Evolutionary conservation across 1,284 basidiomycete genomes (phyloP), one percentile per base, ranked within the genome.

Genomic region (Exsudoporus floridanus): DNA sequence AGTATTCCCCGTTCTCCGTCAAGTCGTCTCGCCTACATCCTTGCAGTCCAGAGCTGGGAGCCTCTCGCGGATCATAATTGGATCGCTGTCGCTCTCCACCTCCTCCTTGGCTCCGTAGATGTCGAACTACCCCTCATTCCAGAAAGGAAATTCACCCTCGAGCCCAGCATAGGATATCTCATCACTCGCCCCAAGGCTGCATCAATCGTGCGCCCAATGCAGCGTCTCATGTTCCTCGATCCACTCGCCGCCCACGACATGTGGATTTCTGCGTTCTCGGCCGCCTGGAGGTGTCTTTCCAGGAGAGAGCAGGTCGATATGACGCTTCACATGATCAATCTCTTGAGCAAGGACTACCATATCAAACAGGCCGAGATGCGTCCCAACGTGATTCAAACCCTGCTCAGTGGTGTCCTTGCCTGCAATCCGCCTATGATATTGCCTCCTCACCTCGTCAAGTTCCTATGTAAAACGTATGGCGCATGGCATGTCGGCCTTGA

Each of bases 41-140:
- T 97, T 46, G 94, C 93, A 27, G 86, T 94, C 19, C 95, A 99
- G 73, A 96, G 81, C 68, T 99, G 98, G 97, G 97, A 99, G 60
- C 84, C 88, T 10, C 73, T 99, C 18, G 86, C 92, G 2, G 94
- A 98, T 60, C 85, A 91, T 55, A 95, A 98, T 68, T 99, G 97
- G 97, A 90, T 97, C 42, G 89, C 92, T 59, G 82, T 98, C 40
- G 93, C 94, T 31, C 77, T 98, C 25, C 91, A 97, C 65, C 83
- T 99, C 25, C 74, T 98, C 19, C 81, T 99, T 12, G 92, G 94
- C 18, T 81, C 90, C 13, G 79, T 87, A n/a, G 90, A 96, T 62
- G 73, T 74, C 12, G 86, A 92, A 47, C 70, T 80, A 34, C 67
- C 73, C 7, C 62, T 78, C 34, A 54, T 72, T 55, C 68, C 67